Evolutionary conservation across 202 grass and related monocot genomes (phyloP).

Genomic region (Zoysia matrella): DNA sequence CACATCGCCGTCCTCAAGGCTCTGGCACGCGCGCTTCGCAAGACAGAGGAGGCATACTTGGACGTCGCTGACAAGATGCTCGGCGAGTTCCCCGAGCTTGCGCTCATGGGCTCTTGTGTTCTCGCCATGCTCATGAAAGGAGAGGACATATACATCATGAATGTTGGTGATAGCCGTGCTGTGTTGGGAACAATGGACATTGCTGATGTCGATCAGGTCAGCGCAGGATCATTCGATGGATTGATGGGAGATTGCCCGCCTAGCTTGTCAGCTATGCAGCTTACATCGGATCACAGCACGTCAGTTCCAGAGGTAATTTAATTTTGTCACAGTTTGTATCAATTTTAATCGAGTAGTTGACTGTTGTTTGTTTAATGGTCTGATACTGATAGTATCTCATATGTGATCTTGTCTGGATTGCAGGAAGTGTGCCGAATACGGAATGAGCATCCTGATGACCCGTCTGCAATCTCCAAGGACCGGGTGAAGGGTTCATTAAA

Average conservation of each 20-base stretch:
- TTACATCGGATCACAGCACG: slow-evolving; percentile 91
- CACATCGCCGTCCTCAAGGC: slow-evolving; percentile 88
- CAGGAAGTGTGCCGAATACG: slow-evolving; percentile 87
- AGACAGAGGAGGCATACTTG: not conserved
- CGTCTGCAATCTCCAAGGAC: slow-evolving; percentile 43
- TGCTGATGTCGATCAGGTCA: slow-evolving; percentile 64
- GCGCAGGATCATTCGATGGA: slow-evolving; percentile 66
- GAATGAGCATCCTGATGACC: slow-evolving; percentile 83
- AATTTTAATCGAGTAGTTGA: slow-evolving; percentile 2
- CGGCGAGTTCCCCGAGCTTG: slow-evolving; percentile 59
- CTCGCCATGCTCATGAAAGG: slow-evolving; percentile 96
- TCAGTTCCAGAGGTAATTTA: slow-evolving; percentile 57
- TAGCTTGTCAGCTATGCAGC: slow-evolving; percentile 67
- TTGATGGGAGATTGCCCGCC: slow-evolving; percentile 56
- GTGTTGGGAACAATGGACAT: slow-evolving; percentile 64
- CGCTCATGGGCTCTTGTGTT: slow-evolving; percentile 98
- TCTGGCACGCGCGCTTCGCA: slow-evolving; percentile 69
- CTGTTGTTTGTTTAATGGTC: not conserved
- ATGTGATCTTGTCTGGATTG: not conserved
- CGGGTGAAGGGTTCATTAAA: slow-evolving; percentile 96
- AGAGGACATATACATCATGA: slow-evolving; percentile 92
- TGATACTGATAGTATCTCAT: slow-evolving; percentile 21
- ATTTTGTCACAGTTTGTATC: slow-evolving; percentile 1
- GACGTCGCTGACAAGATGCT: too few species aligned
- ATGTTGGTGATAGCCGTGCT: slow-evolving; percentile 90